Base-by-base conservation (phyloP, 2,329 filamentous ascomycete genomes). In the Lecanoromycetidae sp. region DNA sequence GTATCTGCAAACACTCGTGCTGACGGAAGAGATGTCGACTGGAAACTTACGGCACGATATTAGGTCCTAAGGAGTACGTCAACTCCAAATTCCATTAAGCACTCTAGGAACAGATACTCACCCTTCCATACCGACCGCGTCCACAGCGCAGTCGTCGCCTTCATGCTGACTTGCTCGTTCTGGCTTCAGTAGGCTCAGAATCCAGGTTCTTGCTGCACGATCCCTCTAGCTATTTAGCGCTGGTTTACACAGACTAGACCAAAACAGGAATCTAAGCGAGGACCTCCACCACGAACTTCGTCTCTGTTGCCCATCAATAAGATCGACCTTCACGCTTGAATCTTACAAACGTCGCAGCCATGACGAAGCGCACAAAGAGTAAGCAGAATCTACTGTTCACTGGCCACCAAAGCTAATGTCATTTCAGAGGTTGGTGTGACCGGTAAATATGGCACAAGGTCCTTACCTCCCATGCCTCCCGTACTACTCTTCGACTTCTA, bases 361-460 rank as follows among this genome's bases (percentile, higher is more conserved):
- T 91, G 84, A 87, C 85, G 71, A 90, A 91, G 80, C 82, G 87
- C 77, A 93, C 87, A 60, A 93, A 86, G 84, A 93, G 72, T 71
- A 62, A 55, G 65, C 63, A 32, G 29, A 41, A 48, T 19, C 13
- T 23, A 3, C 29, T 25, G 17, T 20, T 7, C 25, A 15, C 13
- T 36, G 17, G 19, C 25, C 17, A 19, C 44, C 55, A 54, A 56
- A 4, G 7, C 61, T 66, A 61, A 66, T 52, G 46, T 22, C 39
- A 47, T 50, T 46, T 53, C 59, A 74, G 71, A 94, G 84, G 87
- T 94, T 81, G 87, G 87, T 71, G 88, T 95, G 71, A 95, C 90
- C 77, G 86, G 88, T 75, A 93, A 94, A 82, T 95, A 94, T 76
- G 88, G 88, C 79, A 88, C 84, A 69, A 86, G 87, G 82, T 93